A percentile compares a stretch with the other conserved stretches of the same genome.
These are phyloP conservation scores for Mortierella sp. DNA, from an alignment of 371 early-diverging fungal genomes.

Conservation along the genomic window DNA sequence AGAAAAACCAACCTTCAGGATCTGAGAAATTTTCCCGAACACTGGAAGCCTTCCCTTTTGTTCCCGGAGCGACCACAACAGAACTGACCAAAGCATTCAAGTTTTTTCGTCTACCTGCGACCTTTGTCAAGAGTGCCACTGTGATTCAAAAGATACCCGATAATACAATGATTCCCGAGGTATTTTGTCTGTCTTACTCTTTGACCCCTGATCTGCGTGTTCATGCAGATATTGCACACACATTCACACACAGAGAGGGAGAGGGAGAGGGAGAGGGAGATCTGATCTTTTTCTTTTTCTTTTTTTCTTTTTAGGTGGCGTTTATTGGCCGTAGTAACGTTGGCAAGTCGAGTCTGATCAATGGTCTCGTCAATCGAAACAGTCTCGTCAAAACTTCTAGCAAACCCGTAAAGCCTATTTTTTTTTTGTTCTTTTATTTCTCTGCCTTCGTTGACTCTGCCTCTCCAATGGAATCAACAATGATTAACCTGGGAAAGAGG, in stretches of 20 bases:
- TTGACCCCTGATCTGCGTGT: neutral
- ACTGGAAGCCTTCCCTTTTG: slow-evolving; percentile 45
- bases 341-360: slow-evolving; percentile 82
- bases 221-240: too few relatives aligned
- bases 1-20: neutral
- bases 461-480: too few relatives aligned
- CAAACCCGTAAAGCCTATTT: slow-evolving; percentile 63
- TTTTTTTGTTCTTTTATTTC: too few relatives aligned
- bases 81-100: slow-evolving; percentile 42
- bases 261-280: too few relatives aligned
- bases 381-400: slow-evolving; percentile 77
- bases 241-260: too few relatives aligned
- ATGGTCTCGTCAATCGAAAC: slow-evolving; percentile 66
- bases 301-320: slow-evolving; percentile 58
- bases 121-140: slow-evolving; percentile 46
- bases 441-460: too few relatives aligned
- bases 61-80: slow-evolving; percentile 37
- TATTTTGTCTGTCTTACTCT: slow-evolving; percentile 6
- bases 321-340: slow-evolving; percentile 86
- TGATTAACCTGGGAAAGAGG: too few relatives aligned
- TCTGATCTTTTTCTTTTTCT: too few relatives aligned
- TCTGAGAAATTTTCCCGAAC: slow-evolving; percentile 30
- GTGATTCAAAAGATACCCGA: slow-evolving; percentile 38
- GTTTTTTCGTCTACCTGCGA: slow-evolving; percentile 41
- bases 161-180: slow-evolving; percentile 47